Evolutionary conservation across 768 basidiomycete genomes (phyloP), one percentile per base, ranked within the genome.

Genomic region (Cyclocybe cylindracea): DNA sequence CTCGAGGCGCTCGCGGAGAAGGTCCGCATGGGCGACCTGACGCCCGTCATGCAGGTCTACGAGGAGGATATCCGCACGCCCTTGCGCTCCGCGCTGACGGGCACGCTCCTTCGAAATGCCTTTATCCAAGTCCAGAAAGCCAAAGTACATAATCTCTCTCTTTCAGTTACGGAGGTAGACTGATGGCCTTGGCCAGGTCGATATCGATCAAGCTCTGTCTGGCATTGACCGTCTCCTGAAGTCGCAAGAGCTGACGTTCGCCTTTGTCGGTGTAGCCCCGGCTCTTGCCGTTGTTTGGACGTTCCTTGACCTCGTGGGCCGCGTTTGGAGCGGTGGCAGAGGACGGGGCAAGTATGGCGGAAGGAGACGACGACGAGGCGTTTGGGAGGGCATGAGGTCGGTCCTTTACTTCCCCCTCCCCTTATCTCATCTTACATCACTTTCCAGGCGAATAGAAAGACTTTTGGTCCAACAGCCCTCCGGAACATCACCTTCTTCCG

Each of bases 71-170:
- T 98, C 71, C 87, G 86, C 65, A 81, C 73, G n/a, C 96, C 96
- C 0, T 60, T 98, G 41, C 86, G 82, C 59, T 93, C 90, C 14
- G 91, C 86, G 5, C 54, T 98, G 4, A 72, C 78, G 5, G 96
- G 96, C 3, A 88, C 86, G 10, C 75, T 98, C 7, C 73, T 98
- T 13, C 80, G 96, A 29, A 85, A 91, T 1, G 71, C 94, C 42
- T 86, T 98, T 56, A 87, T 99, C 31, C 96, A 98, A 63, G 80
- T 98, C 0, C 96, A 98, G 59, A 98, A 98, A 67, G 89, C 94
- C 51, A 98, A 98, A 77, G 94, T 88, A 16, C 4, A 62, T 53
- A 33, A 46, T 50, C 49, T 46, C 35, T 13, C 18, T 44, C 3
- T 18, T 13, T 18, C 2, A 4, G 6, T 8, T 24, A 8, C 34